A percentile compares a stretch with the other conserved stretches of the same genome.
Conservation (phyloP, 768 basidiomycete species). For the Suillus fuscotomentosus region DNA sequence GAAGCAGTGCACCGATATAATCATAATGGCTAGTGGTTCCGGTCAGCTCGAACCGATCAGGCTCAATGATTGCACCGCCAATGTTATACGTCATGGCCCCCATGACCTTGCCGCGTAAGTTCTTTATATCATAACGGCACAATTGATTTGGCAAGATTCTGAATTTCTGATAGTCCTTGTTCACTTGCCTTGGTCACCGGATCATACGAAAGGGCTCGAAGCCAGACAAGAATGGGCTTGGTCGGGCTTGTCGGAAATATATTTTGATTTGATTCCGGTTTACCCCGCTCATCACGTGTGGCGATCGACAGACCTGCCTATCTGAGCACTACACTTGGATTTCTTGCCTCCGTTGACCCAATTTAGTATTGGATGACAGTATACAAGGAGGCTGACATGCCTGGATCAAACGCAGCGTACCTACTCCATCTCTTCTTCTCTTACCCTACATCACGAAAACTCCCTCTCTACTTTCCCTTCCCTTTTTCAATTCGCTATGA, state of each 20-base stretch:
- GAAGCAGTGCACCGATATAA: neutral
- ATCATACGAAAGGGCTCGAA: neutral
- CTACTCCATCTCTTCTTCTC: neutral
- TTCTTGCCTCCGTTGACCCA: slow-evolving; percentile 15
- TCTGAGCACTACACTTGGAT: slow-evolving; percentile 19
- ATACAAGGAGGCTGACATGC: slow-evolving; percentile 15
- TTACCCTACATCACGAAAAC: neutral
- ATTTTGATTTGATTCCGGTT: slow-evolving; percentile 11
- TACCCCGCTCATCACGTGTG: slow-evolving; percentile 25
- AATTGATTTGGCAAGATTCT: neutral
- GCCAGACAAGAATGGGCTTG: neutral
- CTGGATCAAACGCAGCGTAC: slow-evolving; percentile 1
- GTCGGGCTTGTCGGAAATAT: neutral
- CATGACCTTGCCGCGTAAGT: neutral
- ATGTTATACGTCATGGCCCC: neutral
- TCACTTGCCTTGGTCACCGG: too few relatives aligned
- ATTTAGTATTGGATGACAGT: slow-evolving; percentile 24
- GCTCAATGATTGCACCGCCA: neutral
- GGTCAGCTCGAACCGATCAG: neutral
- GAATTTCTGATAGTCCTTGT: too few relatives aligned
- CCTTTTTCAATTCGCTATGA: slow-evolving; percentile 21
- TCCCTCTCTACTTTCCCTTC: neutral
- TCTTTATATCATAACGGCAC: neutral
- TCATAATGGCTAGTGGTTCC: neutral
- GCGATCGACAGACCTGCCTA: slow-evolving; percentile 19